Evolutionary conservation across 225 moss, liverwort and hornwort genomes (phyloP).

Genomic region (Polytrichum commune): DNA sequence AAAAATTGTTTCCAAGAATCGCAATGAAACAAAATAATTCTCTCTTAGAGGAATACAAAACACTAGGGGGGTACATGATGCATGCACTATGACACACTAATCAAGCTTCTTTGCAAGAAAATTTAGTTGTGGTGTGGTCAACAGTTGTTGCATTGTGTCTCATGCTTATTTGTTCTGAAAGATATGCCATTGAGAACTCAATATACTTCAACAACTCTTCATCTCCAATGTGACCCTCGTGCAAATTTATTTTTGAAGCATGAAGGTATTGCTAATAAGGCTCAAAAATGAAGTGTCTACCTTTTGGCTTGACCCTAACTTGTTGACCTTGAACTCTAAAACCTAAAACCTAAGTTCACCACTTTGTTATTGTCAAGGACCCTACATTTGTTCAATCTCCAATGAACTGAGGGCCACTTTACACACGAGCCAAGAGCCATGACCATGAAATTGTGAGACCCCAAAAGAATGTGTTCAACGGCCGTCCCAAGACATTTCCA

Average conservation of each 20-base stretch:
- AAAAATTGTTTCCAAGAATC: too few species aligned
- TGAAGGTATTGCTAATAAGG: conserved; percentile 77
- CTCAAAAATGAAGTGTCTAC: conserved; percentile 89
- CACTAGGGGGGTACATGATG: conserved; percentile 2
- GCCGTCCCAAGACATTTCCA: too few species aligned
- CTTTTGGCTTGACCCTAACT: conserved; percentile 53
- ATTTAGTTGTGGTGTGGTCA: conserved; percentile 70
- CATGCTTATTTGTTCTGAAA: conserved; percentile 80
- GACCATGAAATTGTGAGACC: too few species aligned
- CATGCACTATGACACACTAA: conserved; percentile 77
- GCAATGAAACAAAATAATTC: too few species aligned
- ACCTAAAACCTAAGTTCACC: not conserved
- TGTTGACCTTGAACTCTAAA: not conserved
- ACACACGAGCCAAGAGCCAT: too few species aligned
- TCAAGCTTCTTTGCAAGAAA: conserved; percentile 88
- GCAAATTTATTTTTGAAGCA: conserved; percentile 81
- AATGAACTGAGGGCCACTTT: too few species aligned
- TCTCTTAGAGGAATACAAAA: too few species aligned
- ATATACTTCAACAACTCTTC: conserved; percentile 52
- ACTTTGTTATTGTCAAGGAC: too few species aligned
- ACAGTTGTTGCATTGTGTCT: conserved; percentile 70
- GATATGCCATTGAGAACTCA: conserved; percentile 79
- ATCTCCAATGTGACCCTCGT: conserved; percentile 47
- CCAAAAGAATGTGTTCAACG: too few species aligned
- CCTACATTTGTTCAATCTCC: too few species aligned